Evolutionary conservation across 2,329 filamentous ascomycete genomes (phyloP).

Genomic region (Coleophoma cylindrospora): DNA sequence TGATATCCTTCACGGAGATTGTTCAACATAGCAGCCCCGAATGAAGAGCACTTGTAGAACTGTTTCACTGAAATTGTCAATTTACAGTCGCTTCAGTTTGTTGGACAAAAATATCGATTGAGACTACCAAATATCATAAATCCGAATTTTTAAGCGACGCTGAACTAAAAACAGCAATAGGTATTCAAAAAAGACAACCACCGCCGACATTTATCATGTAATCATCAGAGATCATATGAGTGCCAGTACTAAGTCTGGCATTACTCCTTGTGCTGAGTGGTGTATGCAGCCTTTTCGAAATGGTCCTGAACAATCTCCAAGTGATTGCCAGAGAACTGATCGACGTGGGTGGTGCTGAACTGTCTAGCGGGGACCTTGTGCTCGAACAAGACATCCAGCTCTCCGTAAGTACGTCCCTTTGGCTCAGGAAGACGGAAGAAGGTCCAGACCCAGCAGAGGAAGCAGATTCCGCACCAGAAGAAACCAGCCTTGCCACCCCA

Average conservation of each 20-base stretch:
- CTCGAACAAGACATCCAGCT: conserved; percentile 81
- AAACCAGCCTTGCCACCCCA: conserved; percentile 84
- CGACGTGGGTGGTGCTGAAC: conserved; percentile 10
- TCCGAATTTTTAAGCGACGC: no score
- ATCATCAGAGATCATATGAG: no score
- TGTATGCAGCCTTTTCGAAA: background rate
- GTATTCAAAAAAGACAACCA: no score
- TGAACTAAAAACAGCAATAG: no score
- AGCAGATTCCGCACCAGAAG: conserved; percentile 79
- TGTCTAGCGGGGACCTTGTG: conserved; percentile 41
- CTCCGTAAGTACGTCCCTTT: conserved; percentile 72
- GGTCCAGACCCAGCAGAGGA: conserved; percentile 74
- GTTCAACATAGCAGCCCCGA: no score
- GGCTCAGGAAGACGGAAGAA: conserved; percentile 81
- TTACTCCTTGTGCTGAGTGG: background rate
- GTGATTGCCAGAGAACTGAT: background rate
- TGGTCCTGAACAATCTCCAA: background rate
- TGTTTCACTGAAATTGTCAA: no score
- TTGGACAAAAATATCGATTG: no score
- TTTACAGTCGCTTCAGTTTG: no score
- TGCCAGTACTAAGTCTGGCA: no score
- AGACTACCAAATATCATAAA: no score
- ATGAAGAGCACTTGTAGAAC: no score
- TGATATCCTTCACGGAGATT: no score
- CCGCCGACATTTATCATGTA: background rate